A percentile compares a stretch with the other conserved stretches of the same genome.
phyloP scores from a whole-genome alignment of 768 basidiomycete species.

The Boletus rubescentipes region DNA sequence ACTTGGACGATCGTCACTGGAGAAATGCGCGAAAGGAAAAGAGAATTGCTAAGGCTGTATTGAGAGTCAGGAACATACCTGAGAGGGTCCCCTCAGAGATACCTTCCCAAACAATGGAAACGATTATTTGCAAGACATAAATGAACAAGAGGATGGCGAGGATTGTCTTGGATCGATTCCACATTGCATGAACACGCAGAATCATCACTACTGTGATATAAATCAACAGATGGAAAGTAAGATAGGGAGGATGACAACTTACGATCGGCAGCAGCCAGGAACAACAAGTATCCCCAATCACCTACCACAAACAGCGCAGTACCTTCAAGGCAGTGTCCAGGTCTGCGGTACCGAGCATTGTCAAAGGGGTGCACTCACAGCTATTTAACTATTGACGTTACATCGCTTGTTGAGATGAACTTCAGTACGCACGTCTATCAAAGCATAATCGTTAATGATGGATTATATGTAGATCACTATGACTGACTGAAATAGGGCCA shows the following conservation, averaged over 20 bases:
- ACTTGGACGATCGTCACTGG: neutral
- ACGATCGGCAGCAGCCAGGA: slow-evolving; percentile 9
- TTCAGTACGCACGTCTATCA: slow-evolving; percentile 4
- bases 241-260: neutral
- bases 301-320: neutral
- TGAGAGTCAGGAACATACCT: neutral
- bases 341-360: neutral
- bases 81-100: neutral
- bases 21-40: neutral
- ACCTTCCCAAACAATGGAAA: neutral
- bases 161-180: slow-evolving; percentile 1
- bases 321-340: neutral
- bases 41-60: too few species aligned
- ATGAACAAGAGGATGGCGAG: neutral
- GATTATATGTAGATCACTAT: neutral
- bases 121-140: neutral
- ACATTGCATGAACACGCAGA: slow-evolving; percentile 15
- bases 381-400: neutral
- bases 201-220: slow-evolving; percentile 12
- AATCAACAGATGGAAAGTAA: neutral
- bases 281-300: neutral
- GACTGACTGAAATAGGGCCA: slow-evolving; percentile 8
- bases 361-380: slow-evolving; percentile 5
- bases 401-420: neutral
- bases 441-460: neutral